These are phyloP conservation scores for Sonneratia caseolaris DNA, from an alignment of 345 rosid genomes.

Conservation along the genomic window DNA sequence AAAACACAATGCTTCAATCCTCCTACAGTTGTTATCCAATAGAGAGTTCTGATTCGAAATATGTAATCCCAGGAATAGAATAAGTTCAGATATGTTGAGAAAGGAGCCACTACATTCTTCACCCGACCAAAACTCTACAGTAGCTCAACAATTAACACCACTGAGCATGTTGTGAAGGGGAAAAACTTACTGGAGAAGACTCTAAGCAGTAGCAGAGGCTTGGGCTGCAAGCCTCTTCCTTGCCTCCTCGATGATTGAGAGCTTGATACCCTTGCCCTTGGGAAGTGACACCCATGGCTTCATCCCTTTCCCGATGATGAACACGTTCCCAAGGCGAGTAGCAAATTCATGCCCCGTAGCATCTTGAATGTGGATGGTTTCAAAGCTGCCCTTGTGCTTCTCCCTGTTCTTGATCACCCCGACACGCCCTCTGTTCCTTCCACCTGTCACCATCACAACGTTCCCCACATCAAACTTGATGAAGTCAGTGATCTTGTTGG, in stretches of 20 bases:
- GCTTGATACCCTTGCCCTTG: slow-evolving; percentile 13
- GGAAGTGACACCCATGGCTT: slow-evolving; percentile 19
- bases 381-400: slow-evolving; percentile 8
- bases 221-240: slow-evolving; percentile 16
- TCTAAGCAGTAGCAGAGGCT: neutral
- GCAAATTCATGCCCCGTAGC: slow-evolving; percentile 17
- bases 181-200: no score
- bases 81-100: no score
- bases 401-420: slow-evolving; percentile 23
- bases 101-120: neutral
- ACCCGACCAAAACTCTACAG: neutral
- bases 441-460: slow-evolving; percentile 19
- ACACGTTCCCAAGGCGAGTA: slow-evolving; percentile 18
- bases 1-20: no score
- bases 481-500: slow-evolving; percentile 16
- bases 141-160: neutral
- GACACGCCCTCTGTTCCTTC: slow-evolving; percentile 21
- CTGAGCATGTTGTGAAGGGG: neutral
- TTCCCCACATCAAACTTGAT: slow-evolving; percentile 20
- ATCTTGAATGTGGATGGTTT: slow-evolving; percentile 11
- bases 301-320: slow-evolving; percentile 15
- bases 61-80: no score
- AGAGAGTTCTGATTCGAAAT: no score
- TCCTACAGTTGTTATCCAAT: no score
- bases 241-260: slow-evolving; percentile 18